Evolutionary conservation across 1,284 basidiomycete genomes (phyloP), one percentile per base, ranked within the genome.

Genomic region (Cryptococcus sp.): DNA sequence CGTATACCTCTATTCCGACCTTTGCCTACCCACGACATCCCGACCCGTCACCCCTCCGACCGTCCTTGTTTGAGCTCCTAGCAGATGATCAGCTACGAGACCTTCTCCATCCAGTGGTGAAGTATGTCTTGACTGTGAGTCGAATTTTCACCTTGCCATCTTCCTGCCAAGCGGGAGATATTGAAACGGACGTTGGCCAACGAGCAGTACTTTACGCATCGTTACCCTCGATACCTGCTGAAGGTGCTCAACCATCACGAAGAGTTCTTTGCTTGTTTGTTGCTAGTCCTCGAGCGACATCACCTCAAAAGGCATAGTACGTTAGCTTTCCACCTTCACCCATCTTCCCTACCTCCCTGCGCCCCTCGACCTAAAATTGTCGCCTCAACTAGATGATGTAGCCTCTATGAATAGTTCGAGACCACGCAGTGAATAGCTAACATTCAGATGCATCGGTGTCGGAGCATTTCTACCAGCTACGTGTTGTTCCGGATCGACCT

Each of bases 11-110:
- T 22, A 7, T 24, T 19, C 38, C 38, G 9, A 22, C 22, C 38
- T 39, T 39, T n/a, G n/a, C n/a, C n/a, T n/a, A n/a, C 38, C 38
- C 38, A 9, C 19, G 21, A 21, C n/a, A 21, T 19, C 38, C 38
- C 4, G 21, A 9, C 19, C 7, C 38, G 9, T 39, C 38, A 14
- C 57, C 59, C 21, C 41, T 48, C 14, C 54, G 87, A 51, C 95
- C 95, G 0, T 93, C 91, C 10, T 77, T 98, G 39, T 98, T 97
- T 65, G 95, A 98, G 73, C 82, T 98, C 4, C 79, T 95, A 23
- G 93, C 93, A 0, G 91, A 97, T 70, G 92, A 97, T 56, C 94
- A 98, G 70, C 81, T 99, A 21, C 77, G 86, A 52, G 88, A 93
- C 59, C 79, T 97, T 1, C 79, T 98, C 21, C 92, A 97, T 60